These are phyloP conservation scores for Avena eriantha DNA, from an alignment of 176 grass and related monocot genomes.

Conservation along the genomic window DNA sequence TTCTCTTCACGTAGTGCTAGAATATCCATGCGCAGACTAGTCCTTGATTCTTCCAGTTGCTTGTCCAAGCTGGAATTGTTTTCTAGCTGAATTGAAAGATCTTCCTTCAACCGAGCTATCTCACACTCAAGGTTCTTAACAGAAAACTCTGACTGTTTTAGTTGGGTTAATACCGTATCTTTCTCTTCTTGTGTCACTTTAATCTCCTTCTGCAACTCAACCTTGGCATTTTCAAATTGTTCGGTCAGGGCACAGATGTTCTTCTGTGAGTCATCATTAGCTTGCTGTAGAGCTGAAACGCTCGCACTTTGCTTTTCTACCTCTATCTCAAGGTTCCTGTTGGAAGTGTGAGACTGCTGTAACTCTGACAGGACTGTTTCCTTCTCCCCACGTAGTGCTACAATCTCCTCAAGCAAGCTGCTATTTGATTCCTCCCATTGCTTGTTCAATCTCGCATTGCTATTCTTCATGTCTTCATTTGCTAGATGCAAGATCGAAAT, in stretches of 20 bases:
- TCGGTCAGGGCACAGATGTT: conserved; percentile 32
- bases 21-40: conserved; percentile 15
- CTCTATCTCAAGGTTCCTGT: conserved; percentile 46
- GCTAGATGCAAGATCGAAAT: conserved; percentile 35
- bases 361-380: conserved; percentile 38
- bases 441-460: conserved; percentile 32
- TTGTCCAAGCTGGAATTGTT: conserved; percentile 48
- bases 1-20: conserved; percentile 33
- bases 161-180: conserved; percentile 35
- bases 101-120: conserved; percentile 37
- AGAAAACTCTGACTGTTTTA: conserved; percentile 36
- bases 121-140: conserved; percentile 48
- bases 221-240: conserved; percentile 42
- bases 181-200: conserved; percentile 39
- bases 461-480: conserved; percentile 52
- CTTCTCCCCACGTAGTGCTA: conserved; percentile 41
- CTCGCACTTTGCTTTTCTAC: conserved; percentile 52
- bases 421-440: conserved; percentile 48
- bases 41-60: conserved; percentile 50
- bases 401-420: conserved; percentile 38
- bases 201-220: conserved; percentile 42
- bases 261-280: conserved; percentile 50
- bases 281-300: conserved; percentile 51
- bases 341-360: conserved; percentile 39
- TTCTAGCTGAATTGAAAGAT: conserved; percentile 54